Conservation (phyloP, 208 protist genomes). For the Trypanosoma caninum region DNA sequence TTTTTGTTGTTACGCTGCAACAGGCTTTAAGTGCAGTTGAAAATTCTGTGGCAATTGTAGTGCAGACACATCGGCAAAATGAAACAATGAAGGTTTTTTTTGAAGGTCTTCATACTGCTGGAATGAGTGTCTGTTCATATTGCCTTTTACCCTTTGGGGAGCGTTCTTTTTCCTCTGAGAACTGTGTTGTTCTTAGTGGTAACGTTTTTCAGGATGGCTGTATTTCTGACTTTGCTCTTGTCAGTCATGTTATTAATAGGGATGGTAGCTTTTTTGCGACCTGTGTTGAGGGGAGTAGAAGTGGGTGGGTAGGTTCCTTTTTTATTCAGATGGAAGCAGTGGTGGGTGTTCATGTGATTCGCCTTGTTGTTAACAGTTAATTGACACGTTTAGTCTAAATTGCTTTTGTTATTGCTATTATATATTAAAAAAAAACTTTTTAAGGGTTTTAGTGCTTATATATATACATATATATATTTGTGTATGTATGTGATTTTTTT, state of each 20-base stretch:
- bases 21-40: slow-evolving; percentile 7
- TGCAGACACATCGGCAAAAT: slow-evolving; percentile 79
- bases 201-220: not conserved
- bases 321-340: slow-evolving; percentile 60
- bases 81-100: slow-evolving; percentile 82
- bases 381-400: not conserved
- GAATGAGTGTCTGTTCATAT: slow-evolving; percentile 12
- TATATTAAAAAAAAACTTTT: not conserved
- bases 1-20: slow-evolving; percentile 50
- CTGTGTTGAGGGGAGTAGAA: not conserved
- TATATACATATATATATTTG: slow-evolving; percentile 2
- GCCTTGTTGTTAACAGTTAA: slow-evolving; percentile 3
- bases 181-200: not conserved
- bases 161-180: not conserved
- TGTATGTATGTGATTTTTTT: slow-evolving; percentile 3
- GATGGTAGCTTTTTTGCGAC: slow-evolving; percentile 5
- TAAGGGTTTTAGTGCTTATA: not conserved
- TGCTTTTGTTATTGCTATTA: slow-evolving; percentile 1
- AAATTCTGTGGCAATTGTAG: slow-evolving; percentile 49
- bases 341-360: slow-evolving; percentile 65
- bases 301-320: slow-evolving; percentile 54
- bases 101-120: slow-evolving; percentile 26
- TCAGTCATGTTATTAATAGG: not conserved
- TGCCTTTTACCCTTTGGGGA: not conserved
- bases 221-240: not conserved